Evolutionary conservation across 2,329 filamentous ascomycete genomes (phyloP).

Genomic region (Penicillium crustosum): DNA sequence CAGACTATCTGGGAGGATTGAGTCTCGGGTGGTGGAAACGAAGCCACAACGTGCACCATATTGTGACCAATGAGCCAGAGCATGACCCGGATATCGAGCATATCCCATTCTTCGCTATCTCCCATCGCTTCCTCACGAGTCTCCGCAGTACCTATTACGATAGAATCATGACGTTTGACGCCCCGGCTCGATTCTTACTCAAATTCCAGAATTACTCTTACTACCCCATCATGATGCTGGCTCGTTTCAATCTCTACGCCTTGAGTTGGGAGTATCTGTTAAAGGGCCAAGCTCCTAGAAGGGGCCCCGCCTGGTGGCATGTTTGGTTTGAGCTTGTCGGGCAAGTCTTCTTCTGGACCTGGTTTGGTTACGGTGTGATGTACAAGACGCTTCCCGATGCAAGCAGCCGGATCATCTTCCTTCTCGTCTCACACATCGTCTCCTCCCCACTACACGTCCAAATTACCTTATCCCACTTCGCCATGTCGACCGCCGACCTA

Average conservation of each 20-base stretch:
- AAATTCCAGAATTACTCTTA: constrained; percentile 79
- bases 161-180: constrained; percentile 74
- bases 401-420: constrained; percentile 68
- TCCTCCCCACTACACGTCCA: constrained; percentile 83
- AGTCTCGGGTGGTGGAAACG: constrained; percentile 97
- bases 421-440: constrained; percentile 77
- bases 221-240: constrained; percentile 76
- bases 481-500: constrained; percentile 86
- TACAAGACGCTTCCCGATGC: constrained; percentile 70
- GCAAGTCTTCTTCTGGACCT: constrained; percentile 78
- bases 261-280: constrained; percentile 78
- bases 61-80: constrained; percentile 91
- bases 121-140: constrained; percentile 72
- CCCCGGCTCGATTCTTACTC: constrained; percentile 67
- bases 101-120: constrained; percentile 84
- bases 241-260: constrained; percentile 82
- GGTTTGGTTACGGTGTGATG: constrained; percentile 80
- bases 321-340: constrained; percentile 75
- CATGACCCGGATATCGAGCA: constrained; percentile 95
- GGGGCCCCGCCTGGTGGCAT: constrained; percentile 80
- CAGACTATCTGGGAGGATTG: constrained; percentile 83
- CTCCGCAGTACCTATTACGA: constrained; percentile 82
- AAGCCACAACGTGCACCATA: constrained; percentile 94
- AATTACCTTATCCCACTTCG: constrained; percentile 89
- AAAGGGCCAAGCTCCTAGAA: constrained; percentile 66